Conservation (phyloP, 2,329 filamentous ascomycete species). For the Trichoderma asperellum region DNA sequence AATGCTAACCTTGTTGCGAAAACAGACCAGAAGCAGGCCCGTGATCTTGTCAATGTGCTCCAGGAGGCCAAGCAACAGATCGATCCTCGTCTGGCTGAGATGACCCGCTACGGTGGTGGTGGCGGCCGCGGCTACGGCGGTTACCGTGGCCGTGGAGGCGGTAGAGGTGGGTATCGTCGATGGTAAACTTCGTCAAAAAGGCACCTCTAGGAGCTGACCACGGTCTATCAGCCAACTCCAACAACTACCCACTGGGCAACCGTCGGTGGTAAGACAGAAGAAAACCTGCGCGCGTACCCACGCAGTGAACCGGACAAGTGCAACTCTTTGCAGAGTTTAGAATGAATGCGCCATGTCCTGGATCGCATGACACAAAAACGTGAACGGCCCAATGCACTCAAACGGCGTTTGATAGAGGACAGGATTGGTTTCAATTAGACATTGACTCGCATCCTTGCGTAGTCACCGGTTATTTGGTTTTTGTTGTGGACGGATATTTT, state of each 20-base stretch:
- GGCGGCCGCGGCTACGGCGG: constrained; percentile 74
- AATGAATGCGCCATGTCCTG: neutral
- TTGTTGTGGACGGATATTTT: constrained; percentile 28
- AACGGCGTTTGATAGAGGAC: constrained; percentile 42
- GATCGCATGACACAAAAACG: constrained; percentile 6
- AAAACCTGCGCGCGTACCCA: constrained; percentile 19
- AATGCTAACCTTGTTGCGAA: constrained; percentile 42
- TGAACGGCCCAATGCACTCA: constrained; percentile 33
- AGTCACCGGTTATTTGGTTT: constrained; percentile 29
- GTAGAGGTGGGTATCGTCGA: constrained; percentile 53
- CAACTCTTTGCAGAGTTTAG: neutral
- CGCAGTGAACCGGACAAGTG: constrained; percentile 12
- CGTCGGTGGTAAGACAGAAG: constrained; percentile 53
- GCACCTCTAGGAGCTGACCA: constrained; percentile 43
- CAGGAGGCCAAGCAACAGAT: constrained; percentile 98
- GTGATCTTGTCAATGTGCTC: constrained; percentile 91
- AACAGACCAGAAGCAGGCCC: constrained; percentile 87
- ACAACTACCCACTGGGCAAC: constrained; percentile 54
- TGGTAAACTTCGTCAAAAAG: constrained; percentile 37
- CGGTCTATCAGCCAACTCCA: constrained; percentile 50
- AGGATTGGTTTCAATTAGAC: constrained; percentile 35
- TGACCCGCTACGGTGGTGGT: constrained; percentile 89
- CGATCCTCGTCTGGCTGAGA: constrained; percentile 92
- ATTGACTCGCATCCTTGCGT: constrained; percentile 25
- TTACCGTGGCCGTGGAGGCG: constrained; percentile 64